A percentile compares a stretch with the other conserved stretches of the same genome.
Conservation (phyloP, 768 basidiomycete genomes). For the Dendrothele bispora region DNA sequence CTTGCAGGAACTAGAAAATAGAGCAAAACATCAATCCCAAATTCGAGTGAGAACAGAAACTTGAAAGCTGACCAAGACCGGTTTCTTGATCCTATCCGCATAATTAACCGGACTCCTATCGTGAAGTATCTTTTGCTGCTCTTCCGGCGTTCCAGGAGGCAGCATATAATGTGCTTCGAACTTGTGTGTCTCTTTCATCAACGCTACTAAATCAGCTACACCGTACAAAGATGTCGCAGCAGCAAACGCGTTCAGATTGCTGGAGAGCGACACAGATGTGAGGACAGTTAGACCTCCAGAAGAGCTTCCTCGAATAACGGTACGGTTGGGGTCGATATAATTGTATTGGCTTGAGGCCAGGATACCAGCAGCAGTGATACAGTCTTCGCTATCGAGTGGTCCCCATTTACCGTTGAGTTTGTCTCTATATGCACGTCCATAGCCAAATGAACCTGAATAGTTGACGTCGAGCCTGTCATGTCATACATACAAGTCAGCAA, state of each 20-base stretch:
- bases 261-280: conserved; percentile 39
- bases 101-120: conserved; percentile 54
- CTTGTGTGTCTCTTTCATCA: conserved; percentile 58
- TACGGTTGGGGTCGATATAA: conserved; percentile 62
- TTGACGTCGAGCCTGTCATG: conserved; percentile 68
- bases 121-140: conserved; percentile 47
- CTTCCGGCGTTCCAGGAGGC: conserved; percentile 49
- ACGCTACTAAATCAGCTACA: conserved; percentile 57
- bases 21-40: conserved; percentile 13
- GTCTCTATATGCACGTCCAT: conserved; percentile 65
- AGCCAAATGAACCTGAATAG: conserved; percentile 74
- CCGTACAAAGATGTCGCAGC: conserved; percentile 70
- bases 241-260: conserved; percentile 49
- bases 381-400: conserved; percentile 69
- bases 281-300: conserved; percentile 76
- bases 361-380: conserved; percentile 50
- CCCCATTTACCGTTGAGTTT: conserved; percentile 73
- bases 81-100: conserved; percentile 48
- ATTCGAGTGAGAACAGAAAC: conserved; percentile 13
- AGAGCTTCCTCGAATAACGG: conserved; percentile 70
- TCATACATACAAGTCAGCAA: conserved; percentile 17
- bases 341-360: conserved; percentile 46
- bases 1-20: conserved; percentile 49
- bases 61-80: conserved; percentile 45
- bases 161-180: conserved; percentile 50